Base-by-base conservation (phyloP, 1,139 yeast species). In the Petasospora fabianii region DNA sequence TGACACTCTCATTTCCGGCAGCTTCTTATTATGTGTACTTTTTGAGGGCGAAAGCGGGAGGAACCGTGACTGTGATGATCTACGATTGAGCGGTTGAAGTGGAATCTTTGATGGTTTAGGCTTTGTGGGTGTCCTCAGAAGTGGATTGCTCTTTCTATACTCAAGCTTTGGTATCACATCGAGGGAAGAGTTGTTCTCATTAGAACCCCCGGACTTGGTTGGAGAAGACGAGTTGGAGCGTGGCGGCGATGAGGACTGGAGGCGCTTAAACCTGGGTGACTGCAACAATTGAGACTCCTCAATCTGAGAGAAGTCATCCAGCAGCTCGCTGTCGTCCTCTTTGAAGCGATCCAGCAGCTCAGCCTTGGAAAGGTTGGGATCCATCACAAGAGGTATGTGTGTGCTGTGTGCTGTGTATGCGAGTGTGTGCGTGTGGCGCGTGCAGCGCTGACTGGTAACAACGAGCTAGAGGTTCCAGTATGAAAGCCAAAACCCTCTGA, bases 1-100 rank as follows among this genome's bases (percentile, higher is more conserved):
- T 1, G 79, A 72, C 2, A 73, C 55, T 22, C 34, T 39, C 36
- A 47, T 36, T 14, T 40, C 41, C 19, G 43, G 40, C 10, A 28
- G 35, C 27, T 24, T 41, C 19, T 13, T 6, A 1, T 33, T 20
- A 6, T 27, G 24, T 12, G 35, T 30, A 9, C 35, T 28, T 40
- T 48, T 49, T 12, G 51, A 38, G 8, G 54, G 52, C 6, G 49
- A 45, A 13, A 34, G 33, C 15, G 44, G 35, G 13, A 38, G 32
- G 31, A 43, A 38, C 21, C 35, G 20, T 6, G 43, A 16, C 16
- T 26, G 29, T 16, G 38, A 27, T 13, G 39, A 34, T 3, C 39
- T 40, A 27, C 41, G 36, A 18, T 39, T 44, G 11, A 33, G 24
- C 4, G 39, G 44, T 11, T 38, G 43, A 24, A 39, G 30, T 2